phyloP scores from a whole-genome alignment of 1,284 basidiomycete species.

The Fomitopsis pinicola region DNA sequence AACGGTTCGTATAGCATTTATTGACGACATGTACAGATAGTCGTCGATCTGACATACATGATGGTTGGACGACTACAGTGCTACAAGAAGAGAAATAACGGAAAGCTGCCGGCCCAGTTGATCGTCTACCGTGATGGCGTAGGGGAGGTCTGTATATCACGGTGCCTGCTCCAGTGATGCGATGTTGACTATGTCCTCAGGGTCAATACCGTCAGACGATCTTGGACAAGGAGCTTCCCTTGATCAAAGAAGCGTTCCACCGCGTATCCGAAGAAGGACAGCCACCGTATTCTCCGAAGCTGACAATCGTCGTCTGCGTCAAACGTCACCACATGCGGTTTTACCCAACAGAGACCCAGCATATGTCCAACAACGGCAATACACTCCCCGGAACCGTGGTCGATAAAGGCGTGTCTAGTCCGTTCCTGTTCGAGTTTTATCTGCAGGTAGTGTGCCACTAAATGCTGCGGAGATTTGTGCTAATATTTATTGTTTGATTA shows the following conservation, averaged over 20 bases:
- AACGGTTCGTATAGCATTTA: not conserved
- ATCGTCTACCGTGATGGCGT: constrained; percentile 74
- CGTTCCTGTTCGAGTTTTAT: constrained; percentile 75
- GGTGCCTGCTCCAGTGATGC: not conserved
- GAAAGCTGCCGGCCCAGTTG: constrained; percentile 53
- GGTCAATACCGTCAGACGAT: constrained; percentile 63
- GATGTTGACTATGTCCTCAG: constrained; percentile 28
- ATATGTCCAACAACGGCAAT: constrained; percentile 62
- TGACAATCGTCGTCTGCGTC: constrained; percentile 73
- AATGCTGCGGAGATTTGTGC: not conserved
- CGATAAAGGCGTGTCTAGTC: constrained; percentile 66
- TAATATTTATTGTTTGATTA: constrained; percentile 2
- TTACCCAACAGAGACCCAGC: constrained; percentile 45
- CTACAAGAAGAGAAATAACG: constrained; percentile 47
- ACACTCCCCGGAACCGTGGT: constrained; percentile 72
- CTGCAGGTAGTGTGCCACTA: constrained; percentile 42
- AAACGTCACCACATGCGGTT: constrained; percentile 77
- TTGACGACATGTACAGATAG: constrained; percentile 44
- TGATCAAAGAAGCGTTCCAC: constrained; percentile 53
- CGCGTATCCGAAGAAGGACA: constrained; percentile 37
- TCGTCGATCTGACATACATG: constrained; percentile 69
- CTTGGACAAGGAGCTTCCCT: constrained; percentile 51
- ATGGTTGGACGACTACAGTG: constrained; percentile 36
- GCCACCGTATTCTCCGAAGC: constrained; percentile 47
- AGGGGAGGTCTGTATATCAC: constrained; percentile 50